These are phyloP conservation scores for Elsinoe fawcettii DNA, from an alignment of 2,329 filamentous ascomycete species.

Conservation along the genomic window DNA sequence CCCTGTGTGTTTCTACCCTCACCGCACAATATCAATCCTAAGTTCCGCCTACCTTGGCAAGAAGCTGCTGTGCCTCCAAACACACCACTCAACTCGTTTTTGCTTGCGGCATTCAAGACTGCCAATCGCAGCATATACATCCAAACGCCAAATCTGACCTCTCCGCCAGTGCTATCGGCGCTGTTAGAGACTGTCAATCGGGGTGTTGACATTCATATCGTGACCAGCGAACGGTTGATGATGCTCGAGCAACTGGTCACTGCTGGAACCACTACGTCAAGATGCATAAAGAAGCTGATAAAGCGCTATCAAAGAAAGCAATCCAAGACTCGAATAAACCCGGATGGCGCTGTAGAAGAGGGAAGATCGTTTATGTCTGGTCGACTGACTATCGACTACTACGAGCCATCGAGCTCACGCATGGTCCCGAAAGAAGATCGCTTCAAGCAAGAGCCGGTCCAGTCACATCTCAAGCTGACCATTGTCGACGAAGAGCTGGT, in stretches of 20 bases:
- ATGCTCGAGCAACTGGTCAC: slow-evolving; percentile 73
- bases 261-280: slow-evolving; percentile 63
- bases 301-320: slow-evolving; percentile 41
- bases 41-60: slow-evolving; percentile 52
- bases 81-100: slow-evolving; percentile 60
- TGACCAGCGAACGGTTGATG: slow-evolving; percentile 30
- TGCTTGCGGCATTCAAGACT: slow-evolving; percentile 49
- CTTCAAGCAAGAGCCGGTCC: slow-evolving; percentile 49
- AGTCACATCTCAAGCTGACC: slow-evolving; percentile 70
- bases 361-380: slow-evolving; percentile 38
- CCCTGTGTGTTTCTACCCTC: slow-evolving; percentile 64
- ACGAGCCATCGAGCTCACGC: slow-evolving; percentile 32
- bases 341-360: slow-evolving; percentile 34
- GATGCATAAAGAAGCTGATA: slow-evolving; percentile 54
- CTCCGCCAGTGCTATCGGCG: slow-evolving; percentile 53
- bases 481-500: slow-evolving; percentile 61
- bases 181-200: slow-evolving; percentile 54
- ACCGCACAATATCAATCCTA: slow-evolving; percentile 61
- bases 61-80: slow-evolving; percentile 43
- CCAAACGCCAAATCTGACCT: slow-evolving; percentile 72
- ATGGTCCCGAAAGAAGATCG: slow-evolving; percentile 28
- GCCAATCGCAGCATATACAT: slow-evolving; percentile 57
- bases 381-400: slow-evolving; percentile 52
- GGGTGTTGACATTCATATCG: slow-evolving; percentile 55
- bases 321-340: too few species aligned